phyloP scores from a whole-genome alignment of 371 early-diverging fungal genomes.

The Rhizopus stolonifer region DNA sequence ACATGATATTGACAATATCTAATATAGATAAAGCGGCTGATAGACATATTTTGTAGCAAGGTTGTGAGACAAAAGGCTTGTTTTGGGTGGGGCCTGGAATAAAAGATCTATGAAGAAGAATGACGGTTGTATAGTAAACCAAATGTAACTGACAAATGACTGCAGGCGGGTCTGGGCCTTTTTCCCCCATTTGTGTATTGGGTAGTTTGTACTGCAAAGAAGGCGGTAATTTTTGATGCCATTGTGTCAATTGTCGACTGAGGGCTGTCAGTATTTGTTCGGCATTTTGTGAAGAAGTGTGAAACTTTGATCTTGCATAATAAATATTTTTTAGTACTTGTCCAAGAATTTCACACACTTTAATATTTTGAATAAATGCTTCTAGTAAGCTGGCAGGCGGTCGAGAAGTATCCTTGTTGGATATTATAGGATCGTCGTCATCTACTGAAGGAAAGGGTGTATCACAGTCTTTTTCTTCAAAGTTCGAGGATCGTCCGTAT shows the following conservation, averaged over 20 bases:
- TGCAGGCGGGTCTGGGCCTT: constrained; percentile 25
- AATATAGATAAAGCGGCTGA: constrained; percentile 49
- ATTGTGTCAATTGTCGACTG: constrained; percentile 41
- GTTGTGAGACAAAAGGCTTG: constrained; percentile 26
- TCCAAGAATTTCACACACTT: constrained; percentile 44
- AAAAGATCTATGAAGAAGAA: constrained; percentile 45
- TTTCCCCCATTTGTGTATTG: constrained; percentile 23
- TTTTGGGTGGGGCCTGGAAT: constrained; percentile 33
- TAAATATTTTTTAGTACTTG: constrained; percentile 49
- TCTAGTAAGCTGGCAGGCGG: constrained; percentile 30
- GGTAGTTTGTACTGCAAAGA: constrained; percentile 38
- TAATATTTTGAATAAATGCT: constrained; percentile 35
- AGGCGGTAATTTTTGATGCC: constrained; percentile 46
- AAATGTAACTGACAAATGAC: constrained; percentile 47
- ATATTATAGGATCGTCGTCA: constrained; percentile 29
- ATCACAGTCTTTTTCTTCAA: constrained; percentile 51
- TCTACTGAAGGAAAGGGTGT: constrained; percentile 47
- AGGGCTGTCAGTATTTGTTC: constrained; percentile 39
- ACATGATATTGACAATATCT: constrained; percentile 46
- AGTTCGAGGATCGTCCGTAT: constrained; percentile 42
- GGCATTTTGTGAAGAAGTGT: constrained; percentile 24
- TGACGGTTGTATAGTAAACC: constrained; percentile 44
- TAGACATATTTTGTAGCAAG: constrained; percentile 45
- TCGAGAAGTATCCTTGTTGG: constrained; percentile 7
- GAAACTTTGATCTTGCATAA: constrained; percentile 37